Percentiles rank a stretch among this genome's conserved stretches.
Conservation (phyloP, 1,284 basidiomycete species). For the Pseudozyma tsukubaensis region DNA sequence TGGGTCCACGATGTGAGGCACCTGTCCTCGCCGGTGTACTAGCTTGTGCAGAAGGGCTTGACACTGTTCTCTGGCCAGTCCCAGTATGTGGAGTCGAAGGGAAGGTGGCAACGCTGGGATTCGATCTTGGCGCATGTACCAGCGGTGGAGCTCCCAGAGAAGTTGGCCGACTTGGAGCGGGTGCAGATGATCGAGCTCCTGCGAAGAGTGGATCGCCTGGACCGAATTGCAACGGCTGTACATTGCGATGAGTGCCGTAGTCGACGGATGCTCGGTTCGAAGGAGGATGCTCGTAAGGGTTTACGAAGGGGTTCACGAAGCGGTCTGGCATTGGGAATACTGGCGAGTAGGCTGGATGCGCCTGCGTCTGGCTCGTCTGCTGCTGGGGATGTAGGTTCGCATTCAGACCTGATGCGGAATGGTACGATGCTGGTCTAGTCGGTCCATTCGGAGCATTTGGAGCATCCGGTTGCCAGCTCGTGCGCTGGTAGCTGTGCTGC, state of each 20-base stretch:
- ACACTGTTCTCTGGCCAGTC: neutral
- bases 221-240: conserved; percentile 16
- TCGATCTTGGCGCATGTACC: neutral
- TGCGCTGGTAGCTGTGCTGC: conserved; percentile 13
- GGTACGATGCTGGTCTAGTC: neutral
- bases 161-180: neutral
- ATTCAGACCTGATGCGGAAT: no score
- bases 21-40: neutral
- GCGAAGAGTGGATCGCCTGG: conserved; percentile 37
- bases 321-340: no score
- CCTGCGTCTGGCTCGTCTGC: neutral
- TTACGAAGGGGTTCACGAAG: conserved; percentile 16
- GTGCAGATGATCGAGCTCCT: neutral
- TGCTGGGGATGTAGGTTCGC: no score
- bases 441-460: neutral
- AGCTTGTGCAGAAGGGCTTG: neutral
- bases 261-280: neutral
- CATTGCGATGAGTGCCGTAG: neutral
- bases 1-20: conserved; percentile 15
- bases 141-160: conserved; percentile 5
- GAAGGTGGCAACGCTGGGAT: neutral
- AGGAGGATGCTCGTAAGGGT: conserved; percentile 30
- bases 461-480: conserved; percentile 8
- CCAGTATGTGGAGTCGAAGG: neutral
- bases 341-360: neutral